Evolutionary conservation across 2,329 filamentous ascomycete species (phyloP).

Genomic region (Xylariaceae sp.): DNA sequence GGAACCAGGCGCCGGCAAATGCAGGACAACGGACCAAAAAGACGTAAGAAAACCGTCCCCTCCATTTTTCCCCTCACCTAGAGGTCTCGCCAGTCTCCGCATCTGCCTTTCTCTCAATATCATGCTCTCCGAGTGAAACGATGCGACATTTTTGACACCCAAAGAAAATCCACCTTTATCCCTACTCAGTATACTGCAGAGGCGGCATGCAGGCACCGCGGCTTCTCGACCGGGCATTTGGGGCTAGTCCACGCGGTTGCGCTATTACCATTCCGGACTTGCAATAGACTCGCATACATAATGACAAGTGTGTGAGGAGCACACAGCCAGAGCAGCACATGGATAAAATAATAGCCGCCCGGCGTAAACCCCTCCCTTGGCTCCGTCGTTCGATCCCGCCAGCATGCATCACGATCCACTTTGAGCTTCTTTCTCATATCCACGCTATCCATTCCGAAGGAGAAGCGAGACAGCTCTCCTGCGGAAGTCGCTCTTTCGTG

Average conservation of each 20-base stretch:
- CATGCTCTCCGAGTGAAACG: neutral
- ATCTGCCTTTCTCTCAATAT: conserved; percentile 6
- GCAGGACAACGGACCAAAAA: neutral
- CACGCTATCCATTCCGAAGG: conserved; percentile 13
- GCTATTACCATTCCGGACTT: too few species aligned
- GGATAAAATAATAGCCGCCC: conserved; percentile 13
- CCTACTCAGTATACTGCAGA: too few species aligned
- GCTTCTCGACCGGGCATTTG: conserved; percentile 8
- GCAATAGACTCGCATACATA: too few species aligned
- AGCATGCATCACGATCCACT: conserved; percentile 19
- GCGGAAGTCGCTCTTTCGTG: conserved; percentile 10
- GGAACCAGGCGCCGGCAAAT: neutral
- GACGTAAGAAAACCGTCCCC: too few species aligned
- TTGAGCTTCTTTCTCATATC: conserved; percentile 9
- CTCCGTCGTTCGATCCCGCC: conserved; percentile 17
- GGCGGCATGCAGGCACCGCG: conserved; percentile 2
- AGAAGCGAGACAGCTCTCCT: conserved; percentile 6
- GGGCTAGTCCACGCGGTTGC: too few species aligned
- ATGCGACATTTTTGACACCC: conserved; percentile 8
- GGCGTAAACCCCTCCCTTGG: neutral
- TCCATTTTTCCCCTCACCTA: neutral
- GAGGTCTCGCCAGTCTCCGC: too few species aligned
- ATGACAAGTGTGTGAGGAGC: too few species aligned
- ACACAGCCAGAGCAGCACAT: too few species aligned
- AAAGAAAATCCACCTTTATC: too few species aligned